phyloP scores from a whole-genome alignment of 176 grass and related monocot species.

The Rhipidocladum racemiflorum region DNA sequence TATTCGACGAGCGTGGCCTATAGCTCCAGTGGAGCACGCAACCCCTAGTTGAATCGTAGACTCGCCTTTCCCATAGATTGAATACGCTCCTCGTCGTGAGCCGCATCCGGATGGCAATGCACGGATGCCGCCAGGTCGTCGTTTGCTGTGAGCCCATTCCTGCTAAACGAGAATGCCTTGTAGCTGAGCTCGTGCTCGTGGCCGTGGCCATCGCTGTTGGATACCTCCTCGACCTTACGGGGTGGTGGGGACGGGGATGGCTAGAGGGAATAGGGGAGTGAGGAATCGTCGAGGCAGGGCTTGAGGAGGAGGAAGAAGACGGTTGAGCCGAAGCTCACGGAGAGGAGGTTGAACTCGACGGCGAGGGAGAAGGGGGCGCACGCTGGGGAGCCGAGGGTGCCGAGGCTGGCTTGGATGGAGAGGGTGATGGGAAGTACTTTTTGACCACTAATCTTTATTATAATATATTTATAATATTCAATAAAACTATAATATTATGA shows the following conservation, averaged over 20 bases:
- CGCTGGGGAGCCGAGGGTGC: constrained; percentile 54
- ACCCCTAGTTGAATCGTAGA: constrained; percentile 72
- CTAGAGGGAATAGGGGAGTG: constrained; percentile 56
- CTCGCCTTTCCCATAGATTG: constrained; percentile 56
- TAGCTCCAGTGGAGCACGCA: constrained; percentile 55
- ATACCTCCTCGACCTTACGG: constrained; percentile 18
- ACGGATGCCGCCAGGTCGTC: no score
- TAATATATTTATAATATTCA: no score
- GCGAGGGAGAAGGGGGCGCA: constrained; percentile 67
- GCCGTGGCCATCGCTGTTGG: background rate
- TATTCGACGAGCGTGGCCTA: constrained; percentile 6
- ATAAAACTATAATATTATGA: no score
- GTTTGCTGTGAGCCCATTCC: constrained; percentile 42
- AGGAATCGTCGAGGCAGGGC: constrained; percentile 73
- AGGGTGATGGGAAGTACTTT: background rate
- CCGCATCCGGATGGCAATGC: constrained; percentile 60
- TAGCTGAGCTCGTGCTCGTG: background rate
- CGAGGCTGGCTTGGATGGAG: constrained; percentile 57
- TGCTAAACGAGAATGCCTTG: constrained; percentile 42
- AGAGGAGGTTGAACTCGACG: constrained; percentile 67
- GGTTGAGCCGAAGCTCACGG: constrained; percentile 24
- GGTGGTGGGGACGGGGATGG: constrained; percentile 28
- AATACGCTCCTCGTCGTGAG: constrained; percentile 70
- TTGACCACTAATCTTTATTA: no score
- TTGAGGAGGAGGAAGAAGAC: constrained; percentile 73